phyloP scores from a whole-genome alignment of 805 yeast species.

The Candida koratica region DNA sequence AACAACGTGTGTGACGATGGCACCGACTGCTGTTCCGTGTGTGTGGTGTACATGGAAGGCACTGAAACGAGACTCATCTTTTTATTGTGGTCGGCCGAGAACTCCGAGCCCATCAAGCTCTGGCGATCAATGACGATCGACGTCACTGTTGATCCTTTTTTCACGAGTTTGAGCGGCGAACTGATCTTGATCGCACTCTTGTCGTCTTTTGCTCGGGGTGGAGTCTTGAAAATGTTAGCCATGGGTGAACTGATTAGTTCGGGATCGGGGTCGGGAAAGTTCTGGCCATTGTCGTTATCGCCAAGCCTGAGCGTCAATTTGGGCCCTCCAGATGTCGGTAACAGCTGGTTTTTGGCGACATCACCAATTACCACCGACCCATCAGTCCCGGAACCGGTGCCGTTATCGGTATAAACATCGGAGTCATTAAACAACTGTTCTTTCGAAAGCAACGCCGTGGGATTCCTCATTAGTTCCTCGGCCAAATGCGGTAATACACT shows the following conservation, averaged over 20 bases:
- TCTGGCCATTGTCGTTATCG: conserved; percentile 9
- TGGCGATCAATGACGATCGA: conserved; percentile 15
- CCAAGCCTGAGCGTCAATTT: conserved; percentile 13
- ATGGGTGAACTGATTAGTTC: conserved; percentile 23
- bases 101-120: not conserved
- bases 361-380: conserved; percentile 3
- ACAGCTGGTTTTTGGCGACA: conserved; percentile 1
- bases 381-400: conserved; percentile 3
- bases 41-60: conserved; percentile 22
- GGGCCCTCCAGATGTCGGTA: not conserved
- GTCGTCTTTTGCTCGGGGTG: conserved; percentile 17
- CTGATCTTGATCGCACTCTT: conserved; percentile 25
- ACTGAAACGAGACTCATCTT: conserved; percentile 31
- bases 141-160: conserved; percentile 27
- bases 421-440: conserved; percentile 30
- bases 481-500: conserved; percentile 36
- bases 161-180: conserved; percentile 34
- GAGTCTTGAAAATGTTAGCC: conserved; percentile 24
- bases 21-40: conserved; percentile 15
- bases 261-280: conserved; percentile 35
- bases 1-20: conserved; percentile 16
- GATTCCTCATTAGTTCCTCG: conserved; percentile 28
- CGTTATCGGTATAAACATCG: conserved; percentile 14
- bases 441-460: conserved; percentile 25
- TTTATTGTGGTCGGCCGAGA: conserved; percentile 11